These are phyloP conservation scores for Cutaneotrichosporon sp. DNA, from an alignment of 1,284 basidiomycete genomes.

Conservation along the genomic window DNA sequence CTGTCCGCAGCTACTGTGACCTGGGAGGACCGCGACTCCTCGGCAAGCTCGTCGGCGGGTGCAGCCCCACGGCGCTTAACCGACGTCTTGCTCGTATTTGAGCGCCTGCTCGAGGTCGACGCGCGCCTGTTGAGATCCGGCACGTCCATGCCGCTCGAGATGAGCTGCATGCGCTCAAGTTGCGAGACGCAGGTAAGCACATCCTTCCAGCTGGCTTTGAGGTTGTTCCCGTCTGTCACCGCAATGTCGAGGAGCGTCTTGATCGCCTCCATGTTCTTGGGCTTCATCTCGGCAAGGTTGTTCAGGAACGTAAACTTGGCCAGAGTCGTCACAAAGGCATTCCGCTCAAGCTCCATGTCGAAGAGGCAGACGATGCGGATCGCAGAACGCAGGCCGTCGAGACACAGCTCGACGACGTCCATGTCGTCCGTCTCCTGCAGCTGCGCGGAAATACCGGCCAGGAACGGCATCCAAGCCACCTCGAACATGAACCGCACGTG, in stretches of 20 bases:
- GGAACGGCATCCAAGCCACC: slow-evolving; percentile 93
- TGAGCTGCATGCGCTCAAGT: slow-evolving; percentile 94
- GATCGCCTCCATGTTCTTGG: slow-evolving; percentile 98
- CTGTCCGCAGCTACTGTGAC: slow-evolving; percentile 98
- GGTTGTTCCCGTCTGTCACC: slow-evolving; percentile 85
- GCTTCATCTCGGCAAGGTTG: slow-evolving; percentile 95
- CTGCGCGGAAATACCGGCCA: slow-evolving; percentile 86
- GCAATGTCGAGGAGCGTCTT: slow-evolving; percentile 88
- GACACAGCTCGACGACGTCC: slow-evolving; percentile 82
- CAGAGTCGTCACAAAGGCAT: slow-evolving; percentile 96
- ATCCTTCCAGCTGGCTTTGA: slow-evolving; percentile 93
- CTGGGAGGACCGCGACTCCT: slow-evolving; percentile 93
- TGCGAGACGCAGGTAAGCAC: slow-evolving; percentile 94
- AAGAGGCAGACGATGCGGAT: slow-evolving; percentile 92
- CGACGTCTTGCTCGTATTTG: slow-evolving; percentile 7
- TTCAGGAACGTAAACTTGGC: slow-evolving; percentile 94
- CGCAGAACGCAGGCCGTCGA: slow-evolving; percentile 89
- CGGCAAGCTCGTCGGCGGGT: slow-evolving; percentile 88
- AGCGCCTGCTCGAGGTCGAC: slow-evolving; percentile 12
- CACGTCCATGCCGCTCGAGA: slow-evolving; percentile 77
- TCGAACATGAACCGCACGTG: slow-evolving; percentile 98
- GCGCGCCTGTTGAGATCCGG: slow-evolving; percentile 60
- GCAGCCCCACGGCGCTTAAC: slow-evolving; percentile 18
- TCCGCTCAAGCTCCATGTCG: slow-evolving; percentile 88
- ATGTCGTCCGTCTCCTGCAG: slow-evolving; percentile 88